These are phyloP conservation scores for Cordyceps militaris DNA, from an alignment of 2,329 filamentous ascomycete species.

Conservation along the genomic window DNA sequence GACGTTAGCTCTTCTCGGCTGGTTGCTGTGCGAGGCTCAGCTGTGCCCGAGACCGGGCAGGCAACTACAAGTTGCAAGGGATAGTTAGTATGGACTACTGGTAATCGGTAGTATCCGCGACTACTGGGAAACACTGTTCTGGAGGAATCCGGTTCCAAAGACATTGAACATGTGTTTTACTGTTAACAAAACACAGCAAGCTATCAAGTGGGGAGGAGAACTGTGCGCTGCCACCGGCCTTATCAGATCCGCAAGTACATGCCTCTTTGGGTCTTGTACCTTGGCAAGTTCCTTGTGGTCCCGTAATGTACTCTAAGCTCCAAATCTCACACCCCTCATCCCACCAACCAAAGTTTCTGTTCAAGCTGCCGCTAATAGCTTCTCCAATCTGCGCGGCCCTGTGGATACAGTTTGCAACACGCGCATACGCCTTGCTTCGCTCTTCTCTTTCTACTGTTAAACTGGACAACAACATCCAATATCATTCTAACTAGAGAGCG, in stretches of 20 bases:
- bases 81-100: too few species aligned
- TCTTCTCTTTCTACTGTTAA: neutral
- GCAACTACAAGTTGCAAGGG: neutral
- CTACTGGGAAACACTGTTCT: neutral
- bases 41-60: neutral
- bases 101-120: too few species aligned
- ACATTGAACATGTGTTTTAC: neutral
- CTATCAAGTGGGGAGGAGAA: neutral
- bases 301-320: neutral
- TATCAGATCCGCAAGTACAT: slow-evolving; percentile 10
- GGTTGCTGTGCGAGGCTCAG: too few species aligned
- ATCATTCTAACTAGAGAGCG: neutral
- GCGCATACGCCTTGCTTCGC: neutral
- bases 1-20: too few species aligned
- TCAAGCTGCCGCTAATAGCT: neutral
- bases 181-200: too few species aligned
- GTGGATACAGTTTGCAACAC: neutral
- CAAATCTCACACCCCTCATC: neutral
- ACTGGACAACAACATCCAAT: neutral
- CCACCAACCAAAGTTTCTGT: neutral
- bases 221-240: neutral
- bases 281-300: neutral
- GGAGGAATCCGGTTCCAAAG: neutral
- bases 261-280: slow-evolving; percentile 6
- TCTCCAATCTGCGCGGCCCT: neutral